Conservation (phyloP, 129 eudicot genomes). For the Gnaphalium uliginosum region DNA sequence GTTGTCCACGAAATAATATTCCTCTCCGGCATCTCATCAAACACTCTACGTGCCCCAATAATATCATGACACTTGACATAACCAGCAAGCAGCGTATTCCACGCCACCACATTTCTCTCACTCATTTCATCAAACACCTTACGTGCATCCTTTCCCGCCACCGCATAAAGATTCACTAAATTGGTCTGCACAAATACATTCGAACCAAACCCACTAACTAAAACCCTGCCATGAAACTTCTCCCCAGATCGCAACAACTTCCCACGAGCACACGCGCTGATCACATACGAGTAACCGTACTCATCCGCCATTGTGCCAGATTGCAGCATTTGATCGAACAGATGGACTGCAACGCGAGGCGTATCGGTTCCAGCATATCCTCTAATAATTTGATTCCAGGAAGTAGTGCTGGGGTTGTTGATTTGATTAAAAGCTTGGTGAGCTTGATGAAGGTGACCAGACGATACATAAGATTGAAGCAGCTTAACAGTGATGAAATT, state of each 20-base stretch:
- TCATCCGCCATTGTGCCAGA: slow-evolving; percentile 41
- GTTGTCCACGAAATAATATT: slow-evolving; percentile 71
- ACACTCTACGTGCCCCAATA: slow-evolving; percentile 38
- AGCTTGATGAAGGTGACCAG: slow-evolving; percentile 42
- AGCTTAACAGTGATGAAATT: slow-evolving; percentile 44
- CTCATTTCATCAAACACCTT: slow-evolving; percentile 68
- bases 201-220: slow-evolving; percentile 49
- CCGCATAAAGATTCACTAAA: slow-evolving; percentile 60
- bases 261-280: slow-evolving; percentile 56
- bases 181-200: slow-evolving; percentile 54
- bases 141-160: slow-evolving; percentile 30
- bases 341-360: slow-evolving; percentile 35
- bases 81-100: slow-evolving; percentile 65
- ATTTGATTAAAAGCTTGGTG: slow-evolving; percentile 44
- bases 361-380: slow-evolving; percentile 34
- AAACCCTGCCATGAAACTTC: slow-evolving; percentile 62
- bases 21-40: slow-evolving; percentile 63
- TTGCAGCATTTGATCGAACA: slow-evolving; percentile 44
- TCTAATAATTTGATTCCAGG: slow-evolving; percentile 75
- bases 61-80: slow-evolving; percentile 40
- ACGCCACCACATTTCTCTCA: slow-evolving; percentile 57
- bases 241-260: slow-evolving; percentile 48
- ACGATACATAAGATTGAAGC: slow-evolving; percentile 42
- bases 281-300: slow-evolving; percentile 50
- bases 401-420: slow-evolving; percentile 51